Evolutionary conservation across 192 early-diverging fungal species (phyloP).

Genomic region (Rhizophagus sp.): DNA sequence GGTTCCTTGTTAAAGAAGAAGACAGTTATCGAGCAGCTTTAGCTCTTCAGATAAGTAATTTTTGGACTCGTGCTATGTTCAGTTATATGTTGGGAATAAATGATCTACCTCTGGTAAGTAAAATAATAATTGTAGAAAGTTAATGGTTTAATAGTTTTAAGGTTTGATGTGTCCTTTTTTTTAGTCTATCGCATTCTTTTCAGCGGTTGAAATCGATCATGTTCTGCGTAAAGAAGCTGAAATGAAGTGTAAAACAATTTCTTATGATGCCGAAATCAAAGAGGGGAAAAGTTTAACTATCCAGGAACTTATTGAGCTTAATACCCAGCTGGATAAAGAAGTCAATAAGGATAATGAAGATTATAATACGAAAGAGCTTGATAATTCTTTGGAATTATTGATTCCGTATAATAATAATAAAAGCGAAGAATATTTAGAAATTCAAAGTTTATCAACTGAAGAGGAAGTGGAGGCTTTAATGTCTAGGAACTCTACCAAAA

Average conservation of each 20-base stretch:
- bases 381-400: background rate
- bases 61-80: constrained; percentile 92
- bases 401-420: background rate
- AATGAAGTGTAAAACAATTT: constrained; percentile 85
- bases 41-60: constrained; percentile 87
- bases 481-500: background rate
- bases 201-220: constrained; percentile 89
- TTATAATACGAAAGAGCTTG: background rate
- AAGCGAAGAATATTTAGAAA: background rate
- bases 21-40: constrained; percentile 73
- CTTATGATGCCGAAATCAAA: constrained; percentile 60
- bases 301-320: constrained; percentile 41
- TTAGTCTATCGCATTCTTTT: constrained; percentile 90
- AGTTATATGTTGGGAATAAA: constrained; percentile 81
- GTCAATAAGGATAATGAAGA: background rate
- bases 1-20: constrained; percentile 82
- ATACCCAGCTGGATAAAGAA: background rate
- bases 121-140: background rate
- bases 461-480: background rate
- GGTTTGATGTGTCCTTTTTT: background rate
- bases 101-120: constrained; percentile 76
- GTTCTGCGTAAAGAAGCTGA: constrained; percentile 90
- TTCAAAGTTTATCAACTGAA: constrained; percentile 1
- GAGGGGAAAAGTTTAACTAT: constrained; percentile 55
- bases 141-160: background rate